Percentiles rank a stretch among this genome's conserved stretches.
Conservation (phyloP, 805 yeast species). For the Metschnikowia corniflorae region DNA sequence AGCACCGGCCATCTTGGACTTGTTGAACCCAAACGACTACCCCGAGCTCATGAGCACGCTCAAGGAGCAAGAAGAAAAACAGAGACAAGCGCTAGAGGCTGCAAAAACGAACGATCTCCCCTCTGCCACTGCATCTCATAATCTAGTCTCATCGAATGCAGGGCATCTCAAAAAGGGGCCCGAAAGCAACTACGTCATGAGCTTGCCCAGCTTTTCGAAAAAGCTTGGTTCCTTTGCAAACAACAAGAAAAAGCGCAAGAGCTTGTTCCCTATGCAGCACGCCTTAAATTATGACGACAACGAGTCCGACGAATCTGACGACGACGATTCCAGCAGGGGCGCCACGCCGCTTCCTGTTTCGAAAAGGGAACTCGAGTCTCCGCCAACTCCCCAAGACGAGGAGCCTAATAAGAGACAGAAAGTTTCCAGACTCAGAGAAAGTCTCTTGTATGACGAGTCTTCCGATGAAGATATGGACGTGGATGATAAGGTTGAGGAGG, state of each 20-base stretch:
- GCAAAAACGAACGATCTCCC: constrained; percentile 1
- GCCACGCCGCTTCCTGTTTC: constrained; percentile 29
- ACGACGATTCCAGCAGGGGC: constrained; percentile 36
- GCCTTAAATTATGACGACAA: constrained; percentile 46
- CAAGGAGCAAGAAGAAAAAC: constrained; percentile 25
- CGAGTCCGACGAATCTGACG: constrained; percentile 31
- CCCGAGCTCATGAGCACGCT: constrained; percentile 44
- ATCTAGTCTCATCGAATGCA: constrained; percentile 1
- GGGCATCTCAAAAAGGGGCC: background rate
- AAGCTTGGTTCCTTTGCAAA: constrained; percentile 25
- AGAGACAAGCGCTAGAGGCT: constrained; percentile 5
- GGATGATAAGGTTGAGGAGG: constrained; percentile 20
- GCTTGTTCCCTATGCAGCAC: constrained; percentile 50
- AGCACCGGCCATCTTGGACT: constrained; percentile 63
- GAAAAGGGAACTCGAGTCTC: constrained; percentile 30
- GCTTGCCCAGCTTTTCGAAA: constrained; percentile 36
- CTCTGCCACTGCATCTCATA: constrained; percentile 1
- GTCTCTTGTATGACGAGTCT: constrained; percentile 31
- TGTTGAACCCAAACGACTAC: constrained; percentile 55
- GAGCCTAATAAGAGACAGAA: constrained; percentile 23
- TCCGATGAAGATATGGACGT: constrained; percentile 29
- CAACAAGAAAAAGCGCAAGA: constrained; percentile 24
- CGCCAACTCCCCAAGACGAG: constrained; percentile 20
- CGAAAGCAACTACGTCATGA: constrained; percentile 9
- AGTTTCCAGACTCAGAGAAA: constrained; percentile 23